These are phyloP conservation scores for Cyberlindnera galapagoensis DNA, from an alignment of 805 yeast genomes.

Conservation along the genomic window DNA sequence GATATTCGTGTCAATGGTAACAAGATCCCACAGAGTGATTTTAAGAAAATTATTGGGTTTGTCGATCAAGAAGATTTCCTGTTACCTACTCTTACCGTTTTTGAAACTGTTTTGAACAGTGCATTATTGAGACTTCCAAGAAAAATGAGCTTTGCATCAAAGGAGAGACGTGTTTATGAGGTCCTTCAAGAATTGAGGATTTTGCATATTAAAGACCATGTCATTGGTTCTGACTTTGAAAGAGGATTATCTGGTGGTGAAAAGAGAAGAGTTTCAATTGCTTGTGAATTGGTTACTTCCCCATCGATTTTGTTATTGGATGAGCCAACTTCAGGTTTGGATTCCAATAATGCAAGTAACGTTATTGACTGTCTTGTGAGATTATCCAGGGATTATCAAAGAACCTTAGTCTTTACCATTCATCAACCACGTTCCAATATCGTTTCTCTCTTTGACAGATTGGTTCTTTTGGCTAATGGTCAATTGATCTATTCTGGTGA, in stretches of 20 bases:
- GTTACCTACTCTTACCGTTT: constrained; percentile 89
- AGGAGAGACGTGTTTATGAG: constrained; percentile 74
- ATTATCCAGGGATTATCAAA: constrained; percentile 69
- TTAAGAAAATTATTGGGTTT: constrained; percentile 74
- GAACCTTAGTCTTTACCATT: constrained; percentile 88
- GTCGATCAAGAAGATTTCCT: constrained; percentile 94
- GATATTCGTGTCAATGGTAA: constrained; percentile 72
- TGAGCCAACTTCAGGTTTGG: constrained; percentile 95
- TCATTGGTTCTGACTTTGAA: constrained; percentile 83
- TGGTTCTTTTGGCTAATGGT: constrained; percentile 78
- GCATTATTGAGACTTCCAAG: constrained; percentile 85
- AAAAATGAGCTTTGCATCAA: constrained; percentile 64
- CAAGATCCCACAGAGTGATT: constrained; percentile 32
- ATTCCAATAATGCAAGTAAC: constrained; percentile 86
- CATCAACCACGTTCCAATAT: constrained; percentile 97
- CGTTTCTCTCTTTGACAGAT: constrained; percentile 81
- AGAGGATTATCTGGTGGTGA: constrained; percentile 95
- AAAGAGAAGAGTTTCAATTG: constrained; percentile 85
- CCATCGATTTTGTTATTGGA: constrained; percentile 80
- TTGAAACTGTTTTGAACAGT: constrained; percentile 89
- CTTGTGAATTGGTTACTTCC: constrained; percentile 86
- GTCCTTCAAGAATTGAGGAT: constrained; percentile 84
- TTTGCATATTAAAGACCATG: constrained; percentile 69
- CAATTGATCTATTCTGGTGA: constrained; percentile 82
- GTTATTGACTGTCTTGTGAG: constrained; percentile 82